Evolutionary conservation across 257 asterid genomes (phyloP).

Genomic region (Echium plantagineum): DNA sequence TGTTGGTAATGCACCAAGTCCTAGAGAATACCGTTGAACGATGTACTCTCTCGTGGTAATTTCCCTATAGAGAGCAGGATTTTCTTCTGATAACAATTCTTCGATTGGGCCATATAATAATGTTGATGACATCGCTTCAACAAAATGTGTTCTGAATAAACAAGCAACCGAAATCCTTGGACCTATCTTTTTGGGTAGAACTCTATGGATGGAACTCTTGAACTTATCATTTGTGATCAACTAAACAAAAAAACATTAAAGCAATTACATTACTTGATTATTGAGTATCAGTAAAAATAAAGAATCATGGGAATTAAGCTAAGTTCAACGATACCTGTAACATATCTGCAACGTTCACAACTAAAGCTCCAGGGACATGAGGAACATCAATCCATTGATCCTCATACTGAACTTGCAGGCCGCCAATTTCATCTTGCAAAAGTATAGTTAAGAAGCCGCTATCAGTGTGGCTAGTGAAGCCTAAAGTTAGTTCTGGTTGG

Average conservation of each 20-base stretch:
- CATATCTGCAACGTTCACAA: slow-evolving; percentile 9
- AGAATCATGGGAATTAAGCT: background rate
- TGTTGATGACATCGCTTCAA: slow-evolving; percentile 8
- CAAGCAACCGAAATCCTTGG: slow-evolving; percentile 30
- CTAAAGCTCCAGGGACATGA: slow-evolving; percentile 6
- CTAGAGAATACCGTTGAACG: slow-evolving; percentile 1
- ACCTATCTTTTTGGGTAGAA: slow-evolving; percentile 15
- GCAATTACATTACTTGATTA: background rate
- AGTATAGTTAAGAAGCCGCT: slow-evolving; percentile 9
- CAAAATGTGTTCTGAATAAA: slow-evolving; percentile 22
- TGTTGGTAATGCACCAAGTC: slow-evolving; percentile 3
- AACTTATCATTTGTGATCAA: slow-evolving; percentile 34
- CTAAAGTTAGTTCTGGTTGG: slow-evolving; percentile 9
- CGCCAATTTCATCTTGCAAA: slow-evolving; percentile 10
- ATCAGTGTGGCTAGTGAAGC: slow-evolving; percentile 7
- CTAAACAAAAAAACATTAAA: slow-evolving; percentile 11
- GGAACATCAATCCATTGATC: slow-evolving; percentile 14
- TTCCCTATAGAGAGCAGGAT: slow-evolving; percentile 11
- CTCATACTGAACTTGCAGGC: slow-evolving; percentile 11
- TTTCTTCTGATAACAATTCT: slow-evolving; percentile 14
- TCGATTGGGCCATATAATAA: slow-evolving; percentile 14
- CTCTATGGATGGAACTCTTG: slow-evolving; percentile 37
- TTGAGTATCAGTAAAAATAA: background rate
- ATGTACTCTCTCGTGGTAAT: slow-evolving; percentile 9
- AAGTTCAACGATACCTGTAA: slow-evolving; percentile 1